phyloP scores from a whole-genome alignment of 805 yeast genomes.

The Nakazawaea laoshanensis region DNA sequence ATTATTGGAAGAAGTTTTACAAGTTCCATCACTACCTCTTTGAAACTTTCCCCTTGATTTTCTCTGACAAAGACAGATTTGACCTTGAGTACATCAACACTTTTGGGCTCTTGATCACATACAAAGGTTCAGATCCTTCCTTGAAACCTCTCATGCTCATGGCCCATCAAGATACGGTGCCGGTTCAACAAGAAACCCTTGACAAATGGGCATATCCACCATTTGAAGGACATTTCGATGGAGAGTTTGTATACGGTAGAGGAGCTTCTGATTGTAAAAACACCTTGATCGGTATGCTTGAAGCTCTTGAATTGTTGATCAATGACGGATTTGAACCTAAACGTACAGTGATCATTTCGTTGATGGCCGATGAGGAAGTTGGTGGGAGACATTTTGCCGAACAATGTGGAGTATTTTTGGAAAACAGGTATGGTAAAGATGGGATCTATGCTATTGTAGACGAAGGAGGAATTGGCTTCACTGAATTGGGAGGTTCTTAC shows the following conservation, averaged over 20 bases:
- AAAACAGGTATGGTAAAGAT: slow-evolving; percentile 43
- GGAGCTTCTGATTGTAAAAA: slow-evolving; percentile 67
- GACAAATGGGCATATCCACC: slow-evolving; percentile 57
- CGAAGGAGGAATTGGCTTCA: slow-evolving; percentile 44
- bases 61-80: slow-evolving; percentile 33
- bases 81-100: slow-evolving; percentile 46
- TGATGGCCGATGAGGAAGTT: slow-evolving; percentile 68
- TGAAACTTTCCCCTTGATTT: slow-evolving; percentile 29
- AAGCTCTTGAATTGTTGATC: slow-evolving; percentile 45
- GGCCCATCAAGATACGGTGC: slow-evolving; percentile 71
- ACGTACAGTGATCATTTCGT: slow-evolving; percentile 48
- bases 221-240: slow-evolving; percentile 53
- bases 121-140: slow-evolving; percentile 39
- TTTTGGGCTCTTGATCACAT: slow-evolving; percentile 47
- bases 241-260: slow-evolving; percentile 55
- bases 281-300: slow-evolving; percentile 49
- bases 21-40: slow-evolving; percentile 21
- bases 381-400: slow-evolving; percentile 51
- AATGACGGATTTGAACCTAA: slow-evolving; percentile 36
- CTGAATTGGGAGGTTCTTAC: slow-evolving; percentile 31
- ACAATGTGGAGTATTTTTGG: slow-evolving; percentile 29
- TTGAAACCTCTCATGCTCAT: slow-evolving; percentile 53
- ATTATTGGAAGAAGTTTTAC: slow-evolving; percentile 27
- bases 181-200: slow-evolving; percentile 47
- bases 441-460: slow-evolving; percentile 50